Evolutionary conservation across 1,284 basidiomycete genomes (phyloP).

Genomic region (Sporisorium graminicola): DNA sequence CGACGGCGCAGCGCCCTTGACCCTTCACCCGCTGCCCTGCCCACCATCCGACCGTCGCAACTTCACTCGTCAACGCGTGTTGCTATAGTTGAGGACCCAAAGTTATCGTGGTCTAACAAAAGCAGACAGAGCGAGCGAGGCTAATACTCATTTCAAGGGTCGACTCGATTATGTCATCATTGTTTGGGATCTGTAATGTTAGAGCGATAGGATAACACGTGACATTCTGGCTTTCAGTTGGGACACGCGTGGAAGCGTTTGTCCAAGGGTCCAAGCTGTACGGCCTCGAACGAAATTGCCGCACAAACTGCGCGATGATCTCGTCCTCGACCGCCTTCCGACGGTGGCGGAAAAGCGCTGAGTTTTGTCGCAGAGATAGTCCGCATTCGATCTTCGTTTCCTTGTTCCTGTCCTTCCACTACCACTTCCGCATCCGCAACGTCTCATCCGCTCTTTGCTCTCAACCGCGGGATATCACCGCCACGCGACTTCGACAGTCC

Average conservation of each 20-base stretch:
- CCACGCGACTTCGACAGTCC: background rate
- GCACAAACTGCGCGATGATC: background rate
- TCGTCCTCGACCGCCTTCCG: constrained; percentile 1
- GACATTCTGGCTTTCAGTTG: too few relatives aligned
- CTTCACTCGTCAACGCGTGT: background rate
- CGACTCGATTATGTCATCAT: too few relatives aligned
- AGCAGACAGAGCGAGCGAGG: too few relatives aligned
- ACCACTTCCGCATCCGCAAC: background rate
- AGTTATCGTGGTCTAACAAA: too few relatives aligned
- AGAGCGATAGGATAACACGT: too few relatives aligned
- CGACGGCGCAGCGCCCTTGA: background rate
- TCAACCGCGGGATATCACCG: background rate
- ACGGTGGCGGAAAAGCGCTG: constrained; percentile 17
- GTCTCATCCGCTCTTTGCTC: background rate
- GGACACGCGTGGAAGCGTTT: too few relatives aligned
- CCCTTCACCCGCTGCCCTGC: constrained; percentile 2
- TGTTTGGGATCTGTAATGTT: too few relatives aligned
- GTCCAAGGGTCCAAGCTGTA: constrained; percentile 2
- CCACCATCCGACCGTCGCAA: background rate
- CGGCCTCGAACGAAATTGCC: background rate
- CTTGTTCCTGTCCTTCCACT: constrained; percentile 19
- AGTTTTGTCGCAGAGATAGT: background rate
- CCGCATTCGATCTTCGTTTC: background rate
- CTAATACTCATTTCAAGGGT: too few relatives aligned
- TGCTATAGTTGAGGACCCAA: too few relatives aligned